A percentile compares a stretch with the other conserved stretches of the same genome.
These are phyloP conservation scores for Malassezia japonica DNA, from an alignment of 1,284 basidiomycete genomes.

Conservation along the genomic window DNA sequence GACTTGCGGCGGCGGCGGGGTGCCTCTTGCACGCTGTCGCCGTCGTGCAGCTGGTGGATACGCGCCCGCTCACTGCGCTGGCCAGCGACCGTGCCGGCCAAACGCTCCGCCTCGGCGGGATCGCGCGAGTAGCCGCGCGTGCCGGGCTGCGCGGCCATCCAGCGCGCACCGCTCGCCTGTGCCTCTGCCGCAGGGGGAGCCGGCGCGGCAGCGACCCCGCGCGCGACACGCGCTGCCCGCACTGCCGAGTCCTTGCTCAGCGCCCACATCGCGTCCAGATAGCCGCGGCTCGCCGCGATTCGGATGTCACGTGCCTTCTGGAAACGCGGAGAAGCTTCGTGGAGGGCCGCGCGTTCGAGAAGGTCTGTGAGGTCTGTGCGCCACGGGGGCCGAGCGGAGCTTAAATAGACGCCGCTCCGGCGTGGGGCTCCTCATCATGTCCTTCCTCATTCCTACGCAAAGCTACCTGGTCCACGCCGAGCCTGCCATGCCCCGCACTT, in stretches of 20 bases:
- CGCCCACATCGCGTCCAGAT: no score
- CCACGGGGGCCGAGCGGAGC: background rate
- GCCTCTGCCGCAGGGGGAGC: background rate
- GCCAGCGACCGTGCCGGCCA: slow-evolving; percentile 37
- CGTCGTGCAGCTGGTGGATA: slow-evolving; percentile 2
- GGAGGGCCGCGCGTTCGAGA: background rate
- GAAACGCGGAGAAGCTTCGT: slow-evolving; percentile 9
- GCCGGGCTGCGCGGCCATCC: background rate
- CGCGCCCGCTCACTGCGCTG: slow-evolving; percentile 24
- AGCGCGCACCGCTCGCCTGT: background rate
- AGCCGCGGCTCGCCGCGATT: background rate
- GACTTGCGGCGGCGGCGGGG: background rate
- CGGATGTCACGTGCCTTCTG: slow-evolving; percentile 4
- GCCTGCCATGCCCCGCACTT: background rate
- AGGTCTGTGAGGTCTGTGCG: background rate
- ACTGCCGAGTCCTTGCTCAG: background rate
- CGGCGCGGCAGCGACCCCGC: background rate
- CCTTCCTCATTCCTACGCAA: background rate
- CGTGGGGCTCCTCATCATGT: background rate
- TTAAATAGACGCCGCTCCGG: background rate
- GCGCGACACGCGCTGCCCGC: background rate
- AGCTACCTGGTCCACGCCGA: background rate
- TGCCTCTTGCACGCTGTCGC: background rate
- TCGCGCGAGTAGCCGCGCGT: slow-evolving; percentile 22
- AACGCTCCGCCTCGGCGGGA: slow-evolving; percentile 34